Conservation (phyloP, 108 stramenopile species). For the Schizochytrium sp. region DNA sequence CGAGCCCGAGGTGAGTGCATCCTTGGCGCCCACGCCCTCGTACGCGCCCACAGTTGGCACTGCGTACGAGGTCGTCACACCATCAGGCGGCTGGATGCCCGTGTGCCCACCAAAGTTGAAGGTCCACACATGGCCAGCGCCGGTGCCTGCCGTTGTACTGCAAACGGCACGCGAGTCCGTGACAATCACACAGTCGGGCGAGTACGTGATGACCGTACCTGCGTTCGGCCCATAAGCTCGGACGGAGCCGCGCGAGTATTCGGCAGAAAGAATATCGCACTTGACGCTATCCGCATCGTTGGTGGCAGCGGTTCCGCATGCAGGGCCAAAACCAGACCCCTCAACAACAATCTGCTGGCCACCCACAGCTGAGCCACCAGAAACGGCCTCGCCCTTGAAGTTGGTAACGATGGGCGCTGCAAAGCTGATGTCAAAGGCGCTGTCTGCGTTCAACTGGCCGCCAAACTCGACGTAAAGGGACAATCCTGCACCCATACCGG, state of each 20-base stretch:
- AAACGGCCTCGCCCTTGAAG: slow-evolving; percentile 13
- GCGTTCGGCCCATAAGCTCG: background rate
- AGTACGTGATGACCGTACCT: background rate
- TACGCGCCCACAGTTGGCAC: background rate
- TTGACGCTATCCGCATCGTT: background rate
- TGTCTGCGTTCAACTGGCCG: background rate
- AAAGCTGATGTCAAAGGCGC: background rate
- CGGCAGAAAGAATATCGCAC: background rate
- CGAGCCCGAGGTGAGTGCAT: background rate
- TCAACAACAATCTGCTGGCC: slow-evolving; percentile 13
- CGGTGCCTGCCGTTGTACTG: slow-evolving; percentile 31
- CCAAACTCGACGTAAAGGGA: background rate
- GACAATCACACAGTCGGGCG: slow-evolving; percentile 17
- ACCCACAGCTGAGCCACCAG: slow-evolving; percentile 7
- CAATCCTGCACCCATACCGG: slow-evolving; percentile 18
- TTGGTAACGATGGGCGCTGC: background rate
- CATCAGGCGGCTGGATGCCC: background rate
- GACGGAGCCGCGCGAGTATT: background rate
- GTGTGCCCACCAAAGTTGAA: slow-evolving; percentile 5
- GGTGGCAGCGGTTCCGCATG: background rate
- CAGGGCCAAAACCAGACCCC: slow-evolving; percentile 19
- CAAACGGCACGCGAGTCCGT: background rate
- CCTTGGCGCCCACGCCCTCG: background rate
- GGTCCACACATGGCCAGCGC: slow-evolving; percentile 18
- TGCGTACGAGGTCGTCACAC: background rate